Evolutionary conservation across 768 basidiomycete genomes (phyloP), one percentile per base, ranked within the genome.

Genomic region (Butyriboletus loyo): DNA sequence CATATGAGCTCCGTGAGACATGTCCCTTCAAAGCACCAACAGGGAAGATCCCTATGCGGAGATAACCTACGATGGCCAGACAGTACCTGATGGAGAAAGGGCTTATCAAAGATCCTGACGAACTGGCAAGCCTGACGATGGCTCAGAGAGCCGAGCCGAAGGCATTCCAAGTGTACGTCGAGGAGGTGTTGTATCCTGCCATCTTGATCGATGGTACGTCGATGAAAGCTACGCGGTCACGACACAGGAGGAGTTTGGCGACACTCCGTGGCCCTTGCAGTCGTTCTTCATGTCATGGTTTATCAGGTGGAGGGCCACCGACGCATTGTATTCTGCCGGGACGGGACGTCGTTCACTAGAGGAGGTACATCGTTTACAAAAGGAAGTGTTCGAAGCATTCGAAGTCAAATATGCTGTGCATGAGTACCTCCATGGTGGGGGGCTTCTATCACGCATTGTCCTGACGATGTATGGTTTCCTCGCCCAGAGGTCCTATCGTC

Each of bases 101-200:
- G 6, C 50, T 70, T 13, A 22, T 59, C 44, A 46, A 55, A 22
- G 68, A 70, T 41, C 63, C 65, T 4, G 70, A 72, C 38, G 52
- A 58, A 2, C 28, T 55, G 15, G 65, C 69, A 1, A 52, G 54
- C 5, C 39, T 71, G 49, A 66, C 66, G 8, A 19, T 54, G 4
- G 55, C 31, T 21, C 67, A 72, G 52, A 61, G 21, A 43, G 69
- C 62, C 40, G 69, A 71, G 42, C 70, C 71, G 24, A 59, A 69
- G 50, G 71, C 71, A n/a, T 69, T 67, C 46, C 69, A 71, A 30
- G 67, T 58, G 13, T 71, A 61, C 39, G 22, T 71, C 25, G 69
- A 71, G 49, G 69, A 71, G 28, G 7, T 63, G 43, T 10, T 72
- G 52, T 71, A 71, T 28, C 14, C 30, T 22, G 64, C 67, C 17